Base-by-base conservation (phyloP, 257 asterid species). In the Knoxia roxburghii region DNA sequence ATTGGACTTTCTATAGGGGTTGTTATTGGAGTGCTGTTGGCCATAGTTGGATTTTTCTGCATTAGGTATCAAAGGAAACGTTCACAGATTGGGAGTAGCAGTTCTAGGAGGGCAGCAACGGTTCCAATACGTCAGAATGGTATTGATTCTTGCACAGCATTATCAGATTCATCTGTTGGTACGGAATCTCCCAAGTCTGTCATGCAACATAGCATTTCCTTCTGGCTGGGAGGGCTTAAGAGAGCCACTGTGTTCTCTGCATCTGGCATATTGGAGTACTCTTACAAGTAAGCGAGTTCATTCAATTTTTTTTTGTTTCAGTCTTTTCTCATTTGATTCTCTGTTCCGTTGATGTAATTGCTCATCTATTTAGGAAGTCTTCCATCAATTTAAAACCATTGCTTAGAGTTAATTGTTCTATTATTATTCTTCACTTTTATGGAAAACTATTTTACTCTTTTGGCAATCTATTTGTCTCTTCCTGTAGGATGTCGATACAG, bases 1-100 rank as follows among this genome's bases (percentile, higher is more conserved):
- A 77, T 92, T 46, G 98, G 98, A 66, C 73, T 92, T 68, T 89
- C 96, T 40, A 77, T 86, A 57, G 98, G 98, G 73, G 85, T 92
- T 68, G 95, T 92, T 71, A 83, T 89, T 17, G 98, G 98, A 62
- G 82, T 87, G 56, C 75, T 77, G 65, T 85, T 89, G 85, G 97
- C 98, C 61, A 32, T 89, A 72, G 77, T 59, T 52, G 87, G 85
- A 53, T 80, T 84, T 57, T 73, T 87, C 55, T 87, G 95, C 80
- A 71, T 79, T 73, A 78, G 81, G 74, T 85, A 79, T 72, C 94
- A 82, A 30, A 78, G 77, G 79, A 87, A 75, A 76, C 78, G 73
- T 29, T 80, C 87, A 3, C 90, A 82, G 82, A 85, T 84, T 61
- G 97, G 95, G 61, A 89, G 77, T 68, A 92, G 86, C 80, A 89